phyloP scores from a whole-genome alignment of 2,329 filamentous ascomycete genomes.

The Cladophialophora immunda region DNA sequence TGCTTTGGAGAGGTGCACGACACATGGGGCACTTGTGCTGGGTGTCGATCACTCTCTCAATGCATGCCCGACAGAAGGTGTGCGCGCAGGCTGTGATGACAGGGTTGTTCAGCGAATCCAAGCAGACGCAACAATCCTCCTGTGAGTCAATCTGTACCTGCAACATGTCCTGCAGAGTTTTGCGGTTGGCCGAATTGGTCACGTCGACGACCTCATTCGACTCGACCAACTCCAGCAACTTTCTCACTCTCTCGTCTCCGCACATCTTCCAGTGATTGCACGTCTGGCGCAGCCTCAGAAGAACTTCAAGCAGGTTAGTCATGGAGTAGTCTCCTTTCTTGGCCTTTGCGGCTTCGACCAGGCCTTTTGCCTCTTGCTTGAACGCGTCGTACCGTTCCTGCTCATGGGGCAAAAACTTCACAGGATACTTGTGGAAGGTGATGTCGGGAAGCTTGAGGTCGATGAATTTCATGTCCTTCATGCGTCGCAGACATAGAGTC shows the following conservation, averaged over 20 bases:
- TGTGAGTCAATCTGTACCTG: conserved; percentile 79
- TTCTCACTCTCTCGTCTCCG: conserved; percentile 71
- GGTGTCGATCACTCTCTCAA: conserved; percentile 74
- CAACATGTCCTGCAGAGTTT: conserved; percentile 76
- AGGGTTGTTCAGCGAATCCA: conserved; percentile 74
- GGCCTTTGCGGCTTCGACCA: conserved; percentile 54
- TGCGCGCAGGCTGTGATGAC: conserved; percentile 89
- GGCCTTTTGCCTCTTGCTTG: conserved; percentile 76
- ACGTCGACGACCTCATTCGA: conserved; percentile 72
- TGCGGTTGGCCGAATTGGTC: conserved; percentile 72
- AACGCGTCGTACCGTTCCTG: conserved; percentile 73
- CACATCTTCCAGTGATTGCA: conserved; percentile 91
- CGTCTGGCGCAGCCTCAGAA: conserved; percentile 83
- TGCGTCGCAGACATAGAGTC: conserved; percentile 80
- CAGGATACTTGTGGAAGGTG: conserved; percentile 78
- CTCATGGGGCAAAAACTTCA: conserved; percentile 78
- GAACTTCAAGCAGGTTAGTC: conserved; percentile 78
- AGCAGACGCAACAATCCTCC: conserved; percentile 84
- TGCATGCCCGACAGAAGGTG: conserved; percentile 77
- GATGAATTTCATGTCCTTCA: conserved; percentile 88
- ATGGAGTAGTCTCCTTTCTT: conserved; percentile 65
- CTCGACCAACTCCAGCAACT: conserved; percentile 75
- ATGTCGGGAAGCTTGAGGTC: conserved; percentile 80
- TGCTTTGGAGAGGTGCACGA: conserved; percentile 70
- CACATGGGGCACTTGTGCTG: conserved; percentile 89